Evolutionary conservation across 1,284 basidiomycete species (phyloP).

Genomic region (Heterobasidion irregulare): DNA sequence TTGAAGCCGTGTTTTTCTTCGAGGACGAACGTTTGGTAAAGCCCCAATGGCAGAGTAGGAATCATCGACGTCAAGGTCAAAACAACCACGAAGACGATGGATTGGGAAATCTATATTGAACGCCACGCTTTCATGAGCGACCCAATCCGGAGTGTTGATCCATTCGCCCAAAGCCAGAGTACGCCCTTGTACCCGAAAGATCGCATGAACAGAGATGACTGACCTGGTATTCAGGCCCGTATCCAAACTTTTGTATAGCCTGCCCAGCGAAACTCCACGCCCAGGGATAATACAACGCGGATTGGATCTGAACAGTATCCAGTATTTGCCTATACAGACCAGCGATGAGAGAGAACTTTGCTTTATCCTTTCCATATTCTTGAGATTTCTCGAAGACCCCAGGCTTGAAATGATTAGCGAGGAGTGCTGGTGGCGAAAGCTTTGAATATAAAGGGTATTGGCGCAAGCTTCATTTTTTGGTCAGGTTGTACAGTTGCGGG

Average conservation of each 20-base stretch:
- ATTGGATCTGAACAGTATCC: conserved; percentile 67
- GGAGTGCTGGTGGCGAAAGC: conserved; percentile 66
- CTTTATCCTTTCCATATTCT: conserved; percentile 87
- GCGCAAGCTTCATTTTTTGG: conserved; percentile 24
- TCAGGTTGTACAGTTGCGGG: background rate
- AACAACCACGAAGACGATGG: conserved; percentile 69
- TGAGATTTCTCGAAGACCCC: conserved; percentile 87
- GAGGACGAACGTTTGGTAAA: conserved; percentile 89
- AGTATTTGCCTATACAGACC: conserved; percentile 67
- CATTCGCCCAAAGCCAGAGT: too few species aligned
- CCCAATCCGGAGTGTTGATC: background rate
- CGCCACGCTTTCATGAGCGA: background rate
- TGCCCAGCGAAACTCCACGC: conserved; percentile 62
- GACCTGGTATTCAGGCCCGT: conserved; percentile 62
- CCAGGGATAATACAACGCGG: conserved; percentile 68
- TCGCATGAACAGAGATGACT: background rate
- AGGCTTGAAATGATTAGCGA: conserved; percentile 64
- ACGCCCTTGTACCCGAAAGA: too few species aligned
- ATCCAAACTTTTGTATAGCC: conserved; percentile 45
- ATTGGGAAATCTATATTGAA: conserved; percentile 65
- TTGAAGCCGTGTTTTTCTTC: conserved; percentile 97
- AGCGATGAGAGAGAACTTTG: conserved; percentile 73
- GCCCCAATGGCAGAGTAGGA: conserved; percentile 64
- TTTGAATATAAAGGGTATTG: conserved; percentile 84
- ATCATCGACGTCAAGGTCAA: conserved; percentile 63